A percentile compares a stretch with the other conserved stretches of the same genome.
Conservation (phyloP, 768 basidiomycete species). For the Tricholoma sp. region DNA sequence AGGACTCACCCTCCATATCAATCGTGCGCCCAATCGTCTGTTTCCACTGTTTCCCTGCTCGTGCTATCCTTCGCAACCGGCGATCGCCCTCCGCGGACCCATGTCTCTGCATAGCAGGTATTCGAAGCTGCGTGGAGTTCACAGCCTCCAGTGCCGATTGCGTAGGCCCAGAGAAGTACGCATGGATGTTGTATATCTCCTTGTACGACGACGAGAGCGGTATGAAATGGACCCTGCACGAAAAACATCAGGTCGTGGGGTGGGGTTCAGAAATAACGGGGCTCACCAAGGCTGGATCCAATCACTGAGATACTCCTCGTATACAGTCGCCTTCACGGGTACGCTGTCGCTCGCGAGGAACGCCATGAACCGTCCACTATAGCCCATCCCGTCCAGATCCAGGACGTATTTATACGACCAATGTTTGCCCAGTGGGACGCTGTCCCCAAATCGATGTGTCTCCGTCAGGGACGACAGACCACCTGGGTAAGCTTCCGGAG, state of each 20-base stretch:
- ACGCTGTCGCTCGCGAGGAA: slow-evolving; percentile 85
- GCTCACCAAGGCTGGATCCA: slow-evolving; percentile 85
- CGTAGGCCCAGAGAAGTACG: slow-evolving; percentile 89
- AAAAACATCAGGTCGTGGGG: not conserved
- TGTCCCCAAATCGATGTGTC: slow-evolving; percentile 65
- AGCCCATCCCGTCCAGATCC: slow-evolving; percentile 94
- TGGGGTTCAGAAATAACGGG: not conserved
- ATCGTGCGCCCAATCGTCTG: slow-evolving; percentile 71
- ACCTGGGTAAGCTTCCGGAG: slow-evolving; percentile 67
- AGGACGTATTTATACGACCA: slow-evolving; percentile 93
- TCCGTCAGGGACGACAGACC: slow-evolving; percentile 61
- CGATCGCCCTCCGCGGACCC: slow-evolving; percentile 58
- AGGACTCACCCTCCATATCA: slow-evolving; percentile 85
- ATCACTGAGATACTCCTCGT: slow-evolving; percentile 85
- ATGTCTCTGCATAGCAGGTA: slow-evolving; percentile 27
- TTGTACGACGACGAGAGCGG: slow-evolving; percentile 82
- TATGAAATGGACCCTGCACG: slow-evolving; percentile 85
- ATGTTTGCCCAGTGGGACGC: slow-evolving; percentile 78
- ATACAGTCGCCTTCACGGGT: slow-evolving; percentile 87
- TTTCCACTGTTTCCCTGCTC: slow-evolving; percentile 93
- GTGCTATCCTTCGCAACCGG: slow-evolving; percentile 74
- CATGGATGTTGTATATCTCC: slow-evolving; percentile 91
- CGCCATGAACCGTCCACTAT: slow-evolving; percentile 85
- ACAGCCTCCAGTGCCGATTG: slow-evolving; percentile 47
- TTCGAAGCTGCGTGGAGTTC: slow-evolving; percentile 40